These are phyloP conservation scores for Fraxinus sp. DNA, from an alignment of 305 asterid genomes.

Conservation along the genomic window DNA sequence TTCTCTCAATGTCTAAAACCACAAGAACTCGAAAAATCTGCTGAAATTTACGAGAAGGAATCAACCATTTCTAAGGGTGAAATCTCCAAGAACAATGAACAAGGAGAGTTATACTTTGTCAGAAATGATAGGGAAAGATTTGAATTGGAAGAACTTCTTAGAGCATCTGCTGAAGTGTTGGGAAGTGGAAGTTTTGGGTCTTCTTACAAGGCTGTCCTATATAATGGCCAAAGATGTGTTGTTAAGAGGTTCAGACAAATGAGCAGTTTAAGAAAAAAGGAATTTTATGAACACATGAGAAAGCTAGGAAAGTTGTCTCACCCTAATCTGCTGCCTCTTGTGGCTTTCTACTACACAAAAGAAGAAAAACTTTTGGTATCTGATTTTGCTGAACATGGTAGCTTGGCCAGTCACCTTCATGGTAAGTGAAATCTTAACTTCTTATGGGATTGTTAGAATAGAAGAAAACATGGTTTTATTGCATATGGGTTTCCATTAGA, in stretches of 20 bases:
- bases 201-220: conserved; percentile 39
- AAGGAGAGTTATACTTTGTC: conserved; percentile 31
- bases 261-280: conserved; percentile 32
- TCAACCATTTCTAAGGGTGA: background rate
- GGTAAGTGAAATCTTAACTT: conserved; percentile 24
- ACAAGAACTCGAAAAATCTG: conserved; percentile 16
- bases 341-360: conserved; percentile 38
- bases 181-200: conserved; percentile 48
- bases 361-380: conserved; percentile 42
- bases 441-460: background rate
- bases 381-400: conserved; percentile 37
- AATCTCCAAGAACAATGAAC: conserved; percentile 8
- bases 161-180: conserved; percentile 43
- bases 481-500: background rate
- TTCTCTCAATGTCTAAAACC: conserved; percentile 6
- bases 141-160: conserved; percentile 34
- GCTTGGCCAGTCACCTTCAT: conserved; percentile 46
- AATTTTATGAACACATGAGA: conserved; percentile 38
- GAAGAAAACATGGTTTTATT: background rate
- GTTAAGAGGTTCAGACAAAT: conserved; percentile 42
- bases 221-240: conserved; percentile 22
- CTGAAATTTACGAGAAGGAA: conserved; percentile 3
- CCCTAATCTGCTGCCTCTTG: conserved; percentile 39
- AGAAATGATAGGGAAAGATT: conserved; percentile 29
- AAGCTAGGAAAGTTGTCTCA: conserved; percentile 39